These are phyloP conservation scores for Acanthamoeba triangularis DNA, from an alignment of 208 protist species.

Conservation along the genomic window DNA sequence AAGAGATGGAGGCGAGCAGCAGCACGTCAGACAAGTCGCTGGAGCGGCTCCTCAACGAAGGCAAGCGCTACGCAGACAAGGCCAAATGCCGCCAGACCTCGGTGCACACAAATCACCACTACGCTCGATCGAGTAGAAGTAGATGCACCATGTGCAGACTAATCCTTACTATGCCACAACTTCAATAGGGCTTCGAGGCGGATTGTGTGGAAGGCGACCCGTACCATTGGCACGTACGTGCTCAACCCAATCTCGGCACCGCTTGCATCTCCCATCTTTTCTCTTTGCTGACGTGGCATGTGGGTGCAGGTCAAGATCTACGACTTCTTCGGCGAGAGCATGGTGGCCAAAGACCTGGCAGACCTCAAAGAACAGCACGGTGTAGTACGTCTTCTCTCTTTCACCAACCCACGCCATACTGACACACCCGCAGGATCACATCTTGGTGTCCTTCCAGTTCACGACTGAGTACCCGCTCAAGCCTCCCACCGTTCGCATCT, in stretches of 20 bases:
- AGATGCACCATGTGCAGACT: not conserved
- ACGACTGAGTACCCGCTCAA: constrained; percentile 43
- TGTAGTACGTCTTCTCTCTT: not conserved
- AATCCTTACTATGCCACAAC: not conserved
- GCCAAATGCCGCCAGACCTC: constrained; percentile 13
- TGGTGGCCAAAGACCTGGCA: not conserved
- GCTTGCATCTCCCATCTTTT: too few species aligned
- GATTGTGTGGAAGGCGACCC: constrained; percentile 11
- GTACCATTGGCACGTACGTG: constrained; percentile 24
- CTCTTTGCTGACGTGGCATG: not conserved
- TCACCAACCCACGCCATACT: not conserved
- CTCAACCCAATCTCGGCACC: not conserved
- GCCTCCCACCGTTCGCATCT: not conserved
- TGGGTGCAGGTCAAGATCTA: constrained; percentile 1
- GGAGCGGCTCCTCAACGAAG: constrained; percentile 4
- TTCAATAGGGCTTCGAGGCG: constrained; percentile 11
- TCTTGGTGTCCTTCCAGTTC: constrained; percentile 39
- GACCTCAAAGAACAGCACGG: not conserved
- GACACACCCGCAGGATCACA: not conserved
- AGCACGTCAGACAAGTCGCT: constrained; percentile 27
- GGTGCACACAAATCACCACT: not conserved
- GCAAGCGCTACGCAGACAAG: constrained; percentile 55
- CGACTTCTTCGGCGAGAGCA: constrained; percentile 2
- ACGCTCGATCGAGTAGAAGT: not conserved
- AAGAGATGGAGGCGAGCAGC: not conserved